Evolutionary conservation across 1,139 yeast species (phyloP), one percentile per base, ranked within the genome.

Genomic region (Yamadazyma songkhlaensis): DNA sequence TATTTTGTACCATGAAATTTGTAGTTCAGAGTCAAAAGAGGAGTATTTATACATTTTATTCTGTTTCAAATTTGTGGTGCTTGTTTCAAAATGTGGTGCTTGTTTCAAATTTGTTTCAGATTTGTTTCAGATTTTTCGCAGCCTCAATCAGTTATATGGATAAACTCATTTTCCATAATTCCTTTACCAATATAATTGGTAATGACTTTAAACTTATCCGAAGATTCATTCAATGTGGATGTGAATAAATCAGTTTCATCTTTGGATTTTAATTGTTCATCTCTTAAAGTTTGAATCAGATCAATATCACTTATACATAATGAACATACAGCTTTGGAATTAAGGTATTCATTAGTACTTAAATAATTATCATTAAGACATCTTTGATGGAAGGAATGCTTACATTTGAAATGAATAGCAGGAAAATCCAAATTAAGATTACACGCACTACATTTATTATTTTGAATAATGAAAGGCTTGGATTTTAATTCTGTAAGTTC

Each of bases 131-230:
- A 31, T 37, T 34, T 26, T 25, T 25, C 28, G 36, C 26, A 32
- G n/a, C 13, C 21, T 11, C 14, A 11, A 23, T 30, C 49, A 34
- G 9, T 48, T 41, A 35, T 45, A 46, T 36, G 57, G 11, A 42
- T 33, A 33, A 34, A 57, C 22, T 63, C 67, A 37, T 60, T 57
- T 49, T 81, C 89, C 80, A 88, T 75, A 0, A 86, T 90, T 1
- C 98, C 98, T 43, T 87, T 77, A 3, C 96, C 96, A 36, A 89
- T 74, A 56, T 84, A 89, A 40, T 87, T 95, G 38, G 85, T 74
- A 39, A 90, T 74, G 3, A 82, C 82, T 52, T 80, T 84, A 55
- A 89, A 84, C 51, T 85, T 74, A 46, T 84, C 89, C 6, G 69
- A 75, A 27, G 80, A 68, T 15, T 77, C 83, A 14, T 69, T 65